Evolutionary conservation across 768 basidiomycete species (phyloP), one percentile per base, ranked within the genome.

Genomic region (Tephrocybe sp.): DNA sequence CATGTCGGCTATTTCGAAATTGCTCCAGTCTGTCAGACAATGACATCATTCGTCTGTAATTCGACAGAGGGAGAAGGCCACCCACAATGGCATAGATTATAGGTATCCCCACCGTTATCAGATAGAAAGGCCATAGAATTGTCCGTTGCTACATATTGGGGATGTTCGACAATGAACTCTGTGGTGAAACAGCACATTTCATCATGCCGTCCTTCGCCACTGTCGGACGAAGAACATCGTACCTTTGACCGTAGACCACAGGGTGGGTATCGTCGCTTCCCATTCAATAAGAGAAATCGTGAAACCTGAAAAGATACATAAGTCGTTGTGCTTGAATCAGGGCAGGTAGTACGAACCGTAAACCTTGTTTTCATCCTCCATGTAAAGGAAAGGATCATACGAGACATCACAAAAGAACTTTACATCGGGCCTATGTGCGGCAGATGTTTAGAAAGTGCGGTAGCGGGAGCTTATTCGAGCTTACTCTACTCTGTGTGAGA

Each of bases 1-100:
- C 75, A 97, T 83, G 61, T 86, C 83, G 3, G 83, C 93, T 53
- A 98, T 96, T 69, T 95, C 93, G 60, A 95, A 95, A 66, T 93
- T 95, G 59, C 84, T 88, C 90, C 90, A 93, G 68, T 85, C 88
- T 90, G 47, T 2, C 45, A 42, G n/a, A n/a, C n/a, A n/a, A n/a
- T n/a, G n/a, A n/a, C n/a, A n/a, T n/a, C n/a, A n/a, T n/a, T n/a
- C n/a, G n/a, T n/a, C n/a, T n/a, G n/a, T n/a, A n/a, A n/a, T n/a
- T n/a, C n/a, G n/a, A n/a, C n/a, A n/a, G n/a, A n/a, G n/a, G n/a
- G n/a, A n/a, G n/a, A n/a, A n/a, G n/a, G n/a, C n/a, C 23, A 53
- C 74, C 59, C 58, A 85, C 83, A 87, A 59, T 86, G 85, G 58
- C 86, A 90, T 25, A 81, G 69, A 66, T 87, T 89, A 65, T 90